Base-by-base conservation (phyloP, 2,329 filamentous ascomycete species). In the Metarhizium brunneum region DNA sequence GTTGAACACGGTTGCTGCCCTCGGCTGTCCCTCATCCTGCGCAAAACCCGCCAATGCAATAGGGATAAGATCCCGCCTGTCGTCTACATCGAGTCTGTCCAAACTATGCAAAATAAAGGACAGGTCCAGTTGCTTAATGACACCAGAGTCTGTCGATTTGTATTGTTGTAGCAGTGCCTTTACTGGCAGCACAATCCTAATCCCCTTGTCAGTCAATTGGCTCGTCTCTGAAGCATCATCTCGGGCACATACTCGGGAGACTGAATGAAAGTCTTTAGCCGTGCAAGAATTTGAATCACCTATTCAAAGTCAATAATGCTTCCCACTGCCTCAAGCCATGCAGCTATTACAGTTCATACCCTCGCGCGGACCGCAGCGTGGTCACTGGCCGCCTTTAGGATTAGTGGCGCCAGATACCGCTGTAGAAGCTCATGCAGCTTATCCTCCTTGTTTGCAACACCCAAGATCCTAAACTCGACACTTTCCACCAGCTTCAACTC, bases 71-170 rank as follows among this genome's bases (percentile, higher is more conserved):
- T 85, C 82, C 40, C 86, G 79, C 62, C 90, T 82, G 47, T 92
- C 87, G 54, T 77, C 65, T 13, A 74, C 69, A 36, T 75, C 69
- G 25, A 81, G 67, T 3, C 79, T 75, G 47, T 74, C 69, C 32
- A 83, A 65, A 47, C 92, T 94, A 66, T 95, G 90, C 65, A 95
- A 89, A 42, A 96, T 87, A 67, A 95, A 96, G 18, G 88, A 79
- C 45, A 97, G 75, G 70, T 97, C 92, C 63, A 96, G 88, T 67
- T 95, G 89, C 60, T 90, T 86, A 60, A 99, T 83, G 42, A 96
- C 77, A 1, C 85, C 76, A 13, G 85, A 86, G 43, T 84, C 77
- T 42, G 83, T 83, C 25, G 88, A 65, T 69, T 95, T 95, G 77
- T 95, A 96, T 69, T 97, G 94, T 62, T 91, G 86, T 54, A 97